These are phyloP conservation scores for Phytophthora macrochlamydospora DNA, from an alignment of 352 stramenopile genomes.

Conservation along the genomic window DNA sequence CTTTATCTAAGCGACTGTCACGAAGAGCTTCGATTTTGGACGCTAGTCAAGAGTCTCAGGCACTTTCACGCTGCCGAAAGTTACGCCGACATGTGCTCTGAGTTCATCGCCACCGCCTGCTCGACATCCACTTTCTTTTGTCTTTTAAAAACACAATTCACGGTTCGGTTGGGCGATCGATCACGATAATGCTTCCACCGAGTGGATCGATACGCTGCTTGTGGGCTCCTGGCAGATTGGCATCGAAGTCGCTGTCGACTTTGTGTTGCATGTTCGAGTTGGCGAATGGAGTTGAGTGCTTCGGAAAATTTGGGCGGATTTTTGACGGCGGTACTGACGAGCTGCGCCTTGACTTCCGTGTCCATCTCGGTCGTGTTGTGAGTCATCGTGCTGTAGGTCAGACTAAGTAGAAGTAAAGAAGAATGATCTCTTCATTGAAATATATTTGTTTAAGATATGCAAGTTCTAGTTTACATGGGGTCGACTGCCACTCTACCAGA, in stretches of 20 bases:
- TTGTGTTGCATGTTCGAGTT: conserved; percentile 30
- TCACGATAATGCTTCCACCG: not conserved
- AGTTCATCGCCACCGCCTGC: conserved; percentile 46
- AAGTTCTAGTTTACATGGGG: conserved; percentile 23
- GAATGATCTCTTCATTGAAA: too few relatives aligned
- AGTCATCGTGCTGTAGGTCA: too few relatives aligned
- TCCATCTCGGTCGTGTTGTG: not conserved
- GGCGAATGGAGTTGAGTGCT: conserved; percentile 18
- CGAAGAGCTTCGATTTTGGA: too few relatives aligned
- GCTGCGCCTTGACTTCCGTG: not conserved
- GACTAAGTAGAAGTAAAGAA: too few relatives aligned
- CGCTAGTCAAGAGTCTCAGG: too few relatives aligned
- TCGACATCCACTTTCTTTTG: conserved; percentile 34
- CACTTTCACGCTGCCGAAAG: conserved; percentile 25
- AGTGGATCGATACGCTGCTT: conserved; percentile 5
- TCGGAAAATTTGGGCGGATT: conserved; percentile 9
- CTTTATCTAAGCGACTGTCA: too few relatives aligned
- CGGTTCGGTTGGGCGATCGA: conserved; percentile 22
- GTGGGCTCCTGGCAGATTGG: conserved; percentile 20
- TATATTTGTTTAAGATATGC: conserved; percentile 5
- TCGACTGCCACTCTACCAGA: conserved; percentile 30
- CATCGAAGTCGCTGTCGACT: conserved; percentile 35
- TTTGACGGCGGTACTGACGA: conserved; percentile 19
- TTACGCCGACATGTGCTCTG: conserved; percentile 41
- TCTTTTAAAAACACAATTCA: conserved; percentile 19